Percentiles rank a stretch among this genome's conserved stretches.
Conservation (phyloP, 2,329 filamentous ascomycete species). For the Rachicladosporium sp. region DNA sequence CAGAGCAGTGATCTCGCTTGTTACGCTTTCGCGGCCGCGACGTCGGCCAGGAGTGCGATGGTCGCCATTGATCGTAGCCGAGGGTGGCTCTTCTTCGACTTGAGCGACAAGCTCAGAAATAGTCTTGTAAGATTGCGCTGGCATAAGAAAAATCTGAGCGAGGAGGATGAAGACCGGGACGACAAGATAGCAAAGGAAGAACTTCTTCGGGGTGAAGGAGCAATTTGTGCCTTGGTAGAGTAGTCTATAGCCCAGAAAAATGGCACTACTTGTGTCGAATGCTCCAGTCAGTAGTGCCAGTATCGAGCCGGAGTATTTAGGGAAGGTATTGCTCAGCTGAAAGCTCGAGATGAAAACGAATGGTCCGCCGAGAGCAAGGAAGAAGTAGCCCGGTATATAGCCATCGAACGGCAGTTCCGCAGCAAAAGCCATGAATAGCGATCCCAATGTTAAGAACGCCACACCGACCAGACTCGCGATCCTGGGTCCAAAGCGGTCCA, state of each 20-base stretch:
- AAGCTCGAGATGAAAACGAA: conserved; percentile 41
- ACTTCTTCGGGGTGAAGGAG: conserved; percentile 33
- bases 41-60: conserved; percentile 39
- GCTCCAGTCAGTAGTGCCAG: conserved; percentile 39
- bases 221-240: conserved; percentile 32
- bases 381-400: conserved; percentile 38
- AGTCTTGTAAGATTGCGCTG: conserved; percentile 35
- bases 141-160: conserved; percentile 36
- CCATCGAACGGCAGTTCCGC: conserved; percentile 54
- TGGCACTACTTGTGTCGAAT: conserved; percentile 38
- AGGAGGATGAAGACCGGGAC: conserved; percentile 33
- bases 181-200: conserved; percentile 38
- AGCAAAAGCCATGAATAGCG: conserved; percentile 60
- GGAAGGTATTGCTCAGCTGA: conserved; percentile 40
- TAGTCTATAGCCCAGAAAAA: conserved; percentile 36
- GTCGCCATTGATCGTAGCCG: conserved; percentile 28
- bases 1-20: conserved; percentile 60
- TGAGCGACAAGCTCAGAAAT: conserved; percentile 70
- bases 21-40: conserved; percentile 48
- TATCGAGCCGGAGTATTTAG: conserved; percentile 37
- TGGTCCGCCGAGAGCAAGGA: conserved; percentile 37
- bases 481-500: conserved; percentile 71
- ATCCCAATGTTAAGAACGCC: conserved; percentile 55
- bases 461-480: conserved; percentile 62
- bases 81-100: conserved; percentile 39